Percentiles rank a stretch among this genome's conserved stretches.
Evolutionary conservation across 129 eudicot species (phyloP).

Genomic region (carrot (Daucus carota)): DH1_v3.0 NC_030383.2:55003001-55003500

Average conservation of each 20-base stretch:
- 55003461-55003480: slow-evolving; percentile 86
- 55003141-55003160: slow-evolving; percentile 38
- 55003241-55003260: background rate
- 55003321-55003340: background rate
- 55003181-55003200: background rate
- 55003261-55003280: background rate
- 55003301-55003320: background rate
- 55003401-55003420: background rate
- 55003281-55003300: background rate
- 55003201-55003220: background rate
- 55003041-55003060: slow-evolving; percentile 98
- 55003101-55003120: slow-evolving; percentile 41
- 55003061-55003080: slow-evolving; percentile 86
- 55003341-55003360: background rate
- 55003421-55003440: slow-evolving; percentile 6
- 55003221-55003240: background rate
- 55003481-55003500: slow-evolving; percentile 86
- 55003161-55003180: slow-evolving; percentile 58
- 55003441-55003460: slow-evolving; percentile 24
- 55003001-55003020: background rate
- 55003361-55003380: background rate
- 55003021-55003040: slow-evolving; percentile 82
- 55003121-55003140: slow-evolving; percentile 43
- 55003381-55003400: background rate
- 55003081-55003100: slow-evolving; percentile 86